Base-by-base conservation (phyloP, 148 eudicot species). In the Persicaria tinctoria region DNA sequence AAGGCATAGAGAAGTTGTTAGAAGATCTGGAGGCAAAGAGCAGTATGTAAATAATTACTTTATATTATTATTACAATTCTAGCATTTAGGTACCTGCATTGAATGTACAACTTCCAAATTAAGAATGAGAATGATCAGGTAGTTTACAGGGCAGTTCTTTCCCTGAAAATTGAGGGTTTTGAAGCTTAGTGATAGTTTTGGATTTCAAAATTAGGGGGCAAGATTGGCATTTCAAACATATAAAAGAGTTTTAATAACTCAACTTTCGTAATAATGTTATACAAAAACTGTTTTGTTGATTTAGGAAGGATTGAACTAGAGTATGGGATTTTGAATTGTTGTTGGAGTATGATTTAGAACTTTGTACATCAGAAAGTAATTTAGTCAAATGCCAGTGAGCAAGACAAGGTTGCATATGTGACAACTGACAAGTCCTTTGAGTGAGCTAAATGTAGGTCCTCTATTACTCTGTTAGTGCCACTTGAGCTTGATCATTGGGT, bases 11-110 rank as follows among this genome's bases (percentile, higher is more conserved):
- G 86, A 78, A 53, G 71, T 85, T 77, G 90, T 85, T 68, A 84
- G 79, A 80, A 79, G 75, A 70, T 76, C 81, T 77, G 90, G 90
- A 57, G 90, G 90, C 78, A 84, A 77, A 80, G 90, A 87, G 69
- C 87, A 79, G 90, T 87, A 82, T 74, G 89, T 73, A 50, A 12
- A 13, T 53, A 50, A 54, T 62, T 17, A 60, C 0, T 77, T 45
- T 44, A 38, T 44, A 13, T 66, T 7, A 13, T 66, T 7, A 62
- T 8, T 62, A 1, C 27, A 55, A 16, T 14, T 14, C 23, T 54
- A 54, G 20, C 41, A 32, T 54, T 59, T 10, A 59, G 4, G 23
- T 59, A 7, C 12, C 9, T 23, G 11, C 8, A 7, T 3, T 59
- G 38, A 27, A 63, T 63, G 68, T 63, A 16, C n/a, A 20, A 59